A percentile compares a stretch with the other conserved stretches of the same genome.
These are phyloP conservation scores for Tolypocladium endophyticum DNA, from an alignment of 2,329 filamentous ascomycete genomes.

Conservation along the genomic window DNA sequence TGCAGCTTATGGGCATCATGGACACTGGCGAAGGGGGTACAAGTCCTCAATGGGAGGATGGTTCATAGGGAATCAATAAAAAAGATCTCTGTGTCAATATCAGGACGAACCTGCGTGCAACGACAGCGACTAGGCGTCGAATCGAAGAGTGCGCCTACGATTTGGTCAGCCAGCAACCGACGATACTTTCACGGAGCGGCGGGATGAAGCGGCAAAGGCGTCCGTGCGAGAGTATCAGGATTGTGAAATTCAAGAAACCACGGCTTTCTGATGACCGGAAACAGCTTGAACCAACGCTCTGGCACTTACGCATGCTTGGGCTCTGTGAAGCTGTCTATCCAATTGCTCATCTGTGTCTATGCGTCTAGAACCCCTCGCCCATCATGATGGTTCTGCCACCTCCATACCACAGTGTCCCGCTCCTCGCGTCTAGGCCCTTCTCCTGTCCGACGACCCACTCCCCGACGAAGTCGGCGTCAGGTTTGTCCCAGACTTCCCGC, in stretches of 20 bases:
- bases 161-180: not conserved
- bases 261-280: not conserved
- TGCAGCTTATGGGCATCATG: conserved; percentile 35
- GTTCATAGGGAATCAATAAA: conserved; percentile 35
- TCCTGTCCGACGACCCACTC: conserved; percentile 88
- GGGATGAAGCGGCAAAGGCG: not conserved
- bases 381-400: conserved; percentile 60
- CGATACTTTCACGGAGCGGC: not conserved
- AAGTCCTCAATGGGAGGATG: conserved; percentile 31
- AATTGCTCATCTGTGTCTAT: not conserved
- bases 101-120: not conserved
- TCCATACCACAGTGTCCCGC: conserved; percentile 78
- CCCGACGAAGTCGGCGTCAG: conserved; percentile 35
- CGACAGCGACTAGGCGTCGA: not conserved
- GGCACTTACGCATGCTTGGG: not conserved
- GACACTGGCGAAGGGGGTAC: conserved; percentile 37
- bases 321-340: not conserved
- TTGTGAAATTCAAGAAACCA: not conserved
- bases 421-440: conserved; percentile 64
- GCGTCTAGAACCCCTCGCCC: conserved; percentile 47
- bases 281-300: not conserved
- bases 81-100: conserved; percentile 11
- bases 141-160: not conserved
- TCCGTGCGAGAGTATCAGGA: not conserved
- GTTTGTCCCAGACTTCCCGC: conserved; percentile 56